Evolutionary conservation across 2,329 filamentous ascomycete genomes (phyloP), one percentile per base, ranked within the genome.

Genomic region (Polytolypa hystricis): DNA sequence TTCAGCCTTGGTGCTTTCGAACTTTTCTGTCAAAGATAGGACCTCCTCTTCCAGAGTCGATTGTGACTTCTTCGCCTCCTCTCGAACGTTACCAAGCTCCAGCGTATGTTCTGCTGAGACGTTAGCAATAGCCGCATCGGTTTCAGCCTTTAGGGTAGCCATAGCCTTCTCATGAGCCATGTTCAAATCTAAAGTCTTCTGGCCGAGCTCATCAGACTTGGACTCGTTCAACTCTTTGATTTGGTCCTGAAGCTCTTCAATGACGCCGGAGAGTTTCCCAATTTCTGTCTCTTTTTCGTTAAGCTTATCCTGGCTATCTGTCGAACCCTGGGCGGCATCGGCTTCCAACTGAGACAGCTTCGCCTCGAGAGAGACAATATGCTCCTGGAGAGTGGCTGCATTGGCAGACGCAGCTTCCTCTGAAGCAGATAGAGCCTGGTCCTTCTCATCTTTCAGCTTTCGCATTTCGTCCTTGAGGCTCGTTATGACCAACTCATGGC

Each of bases 391-490:
- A 10, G 43, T 41, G 2, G 50, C 42, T 11, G 52, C 38, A 10
- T 48, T 50, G 30, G 53, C 42, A 9, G 54, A 47, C 2, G 55
- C 47, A 27, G 50, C 46, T 15, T 62, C 54, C 30, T 57, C 52
- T 14, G 56, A 56, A 17, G 56, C 46, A 28, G 56, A 55, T 12
- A 62, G 46, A 15, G 60, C 56, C 38, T 61, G 46, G 17, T 60
- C 55, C 37, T 62, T 66, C 16, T 52, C 42, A 18, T 54, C 42
- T 21, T 50, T 47, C 17, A 62, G 38, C 35, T 54, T 55, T 15
- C 57, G 47, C 34, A 58, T 53, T 39, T 65, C 62, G 14, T 48
- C 48, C 32, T 63, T 55, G 15, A 62, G 51, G 21, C 54, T 59
- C 16, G 61, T 55, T 21, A 60, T 55, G 3, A 61, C 58, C 16